Evolutionary conservation across 2,329 filamentous ascomycete species (phyloP).

Genomic region (Epichloe gansuensis): DNA sequence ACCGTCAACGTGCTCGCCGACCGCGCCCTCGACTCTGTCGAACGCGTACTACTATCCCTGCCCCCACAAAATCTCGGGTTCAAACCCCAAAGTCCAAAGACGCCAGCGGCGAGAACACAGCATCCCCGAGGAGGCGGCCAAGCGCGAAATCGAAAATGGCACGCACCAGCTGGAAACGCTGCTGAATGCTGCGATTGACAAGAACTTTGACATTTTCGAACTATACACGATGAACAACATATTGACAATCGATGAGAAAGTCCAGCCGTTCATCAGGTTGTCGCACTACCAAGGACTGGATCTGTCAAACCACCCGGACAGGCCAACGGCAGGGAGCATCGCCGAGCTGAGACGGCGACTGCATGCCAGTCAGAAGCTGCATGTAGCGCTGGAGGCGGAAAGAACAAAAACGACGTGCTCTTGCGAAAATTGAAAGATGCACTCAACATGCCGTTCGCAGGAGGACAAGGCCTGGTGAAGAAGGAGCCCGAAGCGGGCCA

Average conservation of each 20-base stretch:
- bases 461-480: conserved; percentile 8
- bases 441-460: conserved; percentile 19
- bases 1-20: conserved; percentile 88
- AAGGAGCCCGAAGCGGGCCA: conserved; percentile 2
- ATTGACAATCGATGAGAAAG: conserved; percentile 54
- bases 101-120: conserved; percentile 1
- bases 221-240: conserved; percentile 86
- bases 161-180: conserved; percentile 76
- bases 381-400: conserved; percentile 57
- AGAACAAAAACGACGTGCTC: conserved; percentile 57
- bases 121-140: conserved; percentile 29
- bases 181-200: conserved; percentile 69
- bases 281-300: conserved; percentile 69
- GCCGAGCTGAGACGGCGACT: conserved; percentile 61
- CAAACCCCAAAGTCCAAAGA: conserved; percentile 25
- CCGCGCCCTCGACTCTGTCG: conserved; percentile 76
- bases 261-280: conserved; percentile 68
- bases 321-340: conserved; percentile 55
- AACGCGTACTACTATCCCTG: conserved; percentile 64
- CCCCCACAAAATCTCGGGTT: conserved; percentile 76
- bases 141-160: conserved; percentile 73
- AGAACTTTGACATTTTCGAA: conserved; percentile 76
- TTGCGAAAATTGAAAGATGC: conserved; percentile 48
- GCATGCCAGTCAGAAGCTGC: conserved; percentile 66
- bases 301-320: conserved; percentile 21